Evolutionary conservation across 257 asterid species (phyloP).

Genomic region (Solanum sitiens): DNA sequence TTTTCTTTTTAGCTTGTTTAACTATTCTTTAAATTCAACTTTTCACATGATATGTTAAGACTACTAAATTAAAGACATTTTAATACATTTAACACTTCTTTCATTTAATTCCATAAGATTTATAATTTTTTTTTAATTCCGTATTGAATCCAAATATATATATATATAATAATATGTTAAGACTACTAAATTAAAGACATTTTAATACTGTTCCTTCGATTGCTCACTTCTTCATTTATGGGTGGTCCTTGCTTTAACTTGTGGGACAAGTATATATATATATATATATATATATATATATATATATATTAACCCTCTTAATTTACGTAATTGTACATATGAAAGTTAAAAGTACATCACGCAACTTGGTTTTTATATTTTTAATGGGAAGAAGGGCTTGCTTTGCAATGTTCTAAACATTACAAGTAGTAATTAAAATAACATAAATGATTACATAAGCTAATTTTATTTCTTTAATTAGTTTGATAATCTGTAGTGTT

Average conservation of each 20-base stretch:
- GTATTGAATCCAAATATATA: too few relatives aligned
- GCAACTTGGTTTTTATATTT: neutral
- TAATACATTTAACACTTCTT: too few relatives aligned
- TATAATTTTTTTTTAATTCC: too few relatives aligned
- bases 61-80: too few relatives aligned
- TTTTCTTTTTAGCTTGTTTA: too few relatives aligned
- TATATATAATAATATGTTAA: too few relatives aligned
- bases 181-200: too few relatives aligned
- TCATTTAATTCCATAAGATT: too few relatives aligned
- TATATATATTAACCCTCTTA: neutral
- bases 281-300: neutral
- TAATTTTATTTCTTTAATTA: neutral
- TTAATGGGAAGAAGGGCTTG: neutral
- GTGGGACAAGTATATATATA: neutral
- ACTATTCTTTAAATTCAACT: too few relatives aligned
- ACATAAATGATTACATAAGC: neutral
- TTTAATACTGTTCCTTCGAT: neutral
- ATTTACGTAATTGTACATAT: neutral
- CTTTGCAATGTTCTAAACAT: neutral
- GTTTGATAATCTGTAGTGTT: neutral
- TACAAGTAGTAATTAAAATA: neutral
- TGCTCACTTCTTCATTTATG: neutral
- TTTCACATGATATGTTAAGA: neutral
- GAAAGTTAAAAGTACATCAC: neutral
- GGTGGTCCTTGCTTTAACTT: neutral